Percentiles rank a stretch among this genome's conserved stretches.
phyloP scores from a whole-genome alignment of 805 yeast genomes.

The Suhomyces pyralidae region DNA sequence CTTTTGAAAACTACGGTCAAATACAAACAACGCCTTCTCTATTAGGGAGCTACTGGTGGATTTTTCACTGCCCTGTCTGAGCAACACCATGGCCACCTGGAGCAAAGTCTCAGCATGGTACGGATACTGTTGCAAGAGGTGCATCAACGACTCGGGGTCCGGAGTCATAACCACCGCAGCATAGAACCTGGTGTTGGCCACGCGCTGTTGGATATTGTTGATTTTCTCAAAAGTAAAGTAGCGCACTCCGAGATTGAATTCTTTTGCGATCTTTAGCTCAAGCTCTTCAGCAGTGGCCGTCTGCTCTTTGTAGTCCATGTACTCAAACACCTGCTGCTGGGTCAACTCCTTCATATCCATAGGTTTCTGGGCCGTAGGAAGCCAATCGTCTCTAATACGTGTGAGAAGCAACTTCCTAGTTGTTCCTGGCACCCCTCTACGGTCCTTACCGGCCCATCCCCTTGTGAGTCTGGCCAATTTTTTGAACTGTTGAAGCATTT shows the following conservation, averaged over 20 bases:
- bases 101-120: constrained; percentile 77
- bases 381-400: constrained; percentile 75
- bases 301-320: constrained; percentile 34
- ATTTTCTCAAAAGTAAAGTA: constrained; percentile 56
- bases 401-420: constrained; percentile 64
- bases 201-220: constrained; percentile 25
- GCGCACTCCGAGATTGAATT: constrained; percentile 41
- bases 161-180: constrained; percentile 69
- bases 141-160: constrained; percentile 70
- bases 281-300: constrained; percentile 24
- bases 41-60: constrained; percentile 69
- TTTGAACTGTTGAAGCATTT: constrained; percentile 61
- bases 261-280: constrained; percentile 30
- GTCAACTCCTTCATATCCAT: constrained; percentile 56
- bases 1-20: constrained; percentile 68
- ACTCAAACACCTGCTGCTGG: constrained; percentile 34
- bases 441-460: constrained; percentile 85
- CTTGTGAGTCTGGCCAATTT: constrained; percentile 55
- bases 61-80: constrained; percentile 71
- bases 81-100: constrained; percentile 70
- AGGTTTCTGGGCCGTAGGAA: constrained; percentile 65
- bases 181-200: constrained; percentile 51
- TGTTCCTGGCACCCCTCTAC: constrained; percentile 71
- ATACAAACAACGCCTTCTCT: constrained; percentile 74
- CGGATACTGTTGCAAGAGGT: constrained; percentile 56